A percentile compares a stretch with the other conserved stretches of the same genome.
Evolutionary conservation across 192 early-diverging fungal genomes (phyloP).

Genomic region (Coemansia sp.): DNA sequence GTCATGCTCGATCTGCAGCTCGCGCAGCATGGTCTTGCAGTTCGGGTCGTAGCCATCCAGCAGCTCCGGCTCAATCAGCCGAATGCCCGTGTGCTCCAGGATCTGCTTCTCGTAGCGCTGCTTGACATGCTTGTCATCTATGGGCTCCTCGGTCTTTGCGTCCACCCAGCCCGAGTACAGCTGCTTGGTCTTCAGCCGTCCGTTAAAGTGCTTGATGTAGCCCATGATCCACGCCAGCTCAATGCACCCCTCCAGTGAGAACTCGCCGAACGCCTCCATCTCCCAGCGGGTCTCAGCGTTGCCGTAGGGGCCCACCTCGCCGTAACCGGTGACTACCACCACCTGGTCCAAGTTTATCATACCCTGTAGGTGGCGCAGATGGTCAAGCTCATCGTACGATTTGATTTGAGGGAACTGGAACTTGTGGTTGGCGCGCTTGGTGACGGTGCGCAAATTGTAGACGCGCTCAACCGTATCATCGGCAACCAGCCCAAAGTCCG

Average conservation of each 20-base stretch:
- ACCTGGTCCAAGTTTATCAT: conserved; percentile 86
- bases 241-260: conserved; percentile 63
- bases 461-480: conserved; percentile 18
- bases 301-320: conserved; percentile 91
- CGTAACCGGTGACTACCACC: conserved; percentile 86
- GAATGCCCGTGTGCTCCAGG: conserved; percentile 86
- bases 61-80: conserved; percentile 84
- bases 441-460: conserved; percentile 20
- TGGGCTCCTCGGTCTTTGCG: conserved; percentile 75
- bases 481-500: conserved; percentile 13
- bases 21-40: conserved; percentile 78
- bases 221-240: conserved; percentile 99
- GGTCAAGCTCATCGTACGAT: conserved; percentile 57
- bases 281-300: conserved; percentile 91
- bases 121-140: conserved; percentile 81
- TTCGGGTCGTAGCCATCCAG: conserved; percentile 87
- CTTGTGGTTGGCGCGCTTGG: conserved; percentile 85
- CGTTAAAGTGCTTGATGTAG: conserved; percentile 82
- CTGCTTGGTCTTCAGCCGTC: conserved; percentile 57
- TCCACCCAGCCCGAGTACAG: conserved; percentile 92
- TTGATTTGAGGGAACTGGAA: conserved; percentile 76
- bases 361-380: conserved; percentile 63
- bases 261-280: conserved; percentile 80
- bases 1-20: conserved; percentile 83
- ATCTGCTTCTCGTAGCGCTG: conserved; percentile 87